A percentile compares a stretch with the other conserved stretches of the same genome.
These are phyloP conservation scores for Sugiyamaella boreocaroliniensis DNA, from an alignment of 805 yeast genomes.

Conservation along the genomic window DNA sequence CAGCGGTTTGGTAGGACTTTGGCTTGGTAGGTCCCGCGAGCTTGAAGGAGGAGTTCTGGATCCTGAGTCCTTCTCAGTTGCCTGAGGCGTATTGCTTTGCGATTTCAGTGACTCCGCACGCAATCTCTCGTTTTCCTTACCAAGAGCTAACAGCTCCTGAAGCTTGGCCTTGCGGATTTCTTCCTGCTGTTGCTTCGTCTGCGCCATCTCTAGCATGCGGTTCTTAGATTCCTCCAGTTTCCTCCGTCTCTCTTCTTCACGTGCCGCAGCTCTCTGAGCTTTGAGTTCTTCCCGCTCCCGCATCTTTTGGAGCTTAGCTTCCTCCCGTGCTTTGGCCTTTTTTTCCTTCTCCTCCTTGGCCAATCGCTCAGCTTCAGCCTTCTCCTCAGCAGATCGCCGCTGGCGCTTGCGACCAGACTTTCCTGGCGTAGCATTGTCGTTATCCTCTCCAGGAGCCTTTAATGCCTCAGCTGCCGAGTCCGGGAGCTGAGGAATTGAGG, in stretches of 20 bases:
- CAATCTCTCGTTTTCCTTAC: neutral
- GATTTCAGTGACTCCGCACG: neutral
- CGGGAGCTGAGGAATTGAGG: neutral
- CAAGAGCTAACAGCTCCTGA: neutral
- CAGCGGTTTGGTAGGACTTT: neutral
- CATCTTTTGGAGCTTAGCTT: neutral
- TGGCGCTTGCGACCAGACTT: neutral
- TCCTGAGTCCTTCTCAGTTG: neutral
- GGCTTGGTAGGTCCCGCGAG: neutral
- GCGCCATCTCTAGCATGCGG: neutral
- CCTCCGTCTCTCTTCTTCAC: neutral
- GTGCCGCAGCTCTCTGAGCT: neutral
- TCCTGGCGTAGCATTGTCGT: neutral
- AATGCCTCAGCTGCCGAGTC: neutral
- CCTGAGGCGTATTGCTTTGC: neutral
- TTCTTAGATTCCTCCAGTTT: neutral
- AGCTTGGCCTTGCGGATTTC: neutral
- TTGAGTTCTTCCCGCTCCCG: neutral
- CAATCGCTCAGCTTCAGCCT: neutral
- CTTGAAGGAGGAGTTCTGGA: neutral
- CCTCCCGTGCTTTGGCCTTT: neutral
- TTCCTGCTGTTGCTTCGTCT: neutral
- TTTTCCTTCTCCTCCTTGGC: constrained; percentile 3
- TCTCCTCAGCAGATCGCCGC: neutral
- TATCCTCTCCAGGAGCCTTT: neutral